These are phyloP conservation scores for Tolypocladium nubicola DNA, from an alignment of 2,329 filamentous ascomycete genomes.

Conservation along the genomic window DNA sequence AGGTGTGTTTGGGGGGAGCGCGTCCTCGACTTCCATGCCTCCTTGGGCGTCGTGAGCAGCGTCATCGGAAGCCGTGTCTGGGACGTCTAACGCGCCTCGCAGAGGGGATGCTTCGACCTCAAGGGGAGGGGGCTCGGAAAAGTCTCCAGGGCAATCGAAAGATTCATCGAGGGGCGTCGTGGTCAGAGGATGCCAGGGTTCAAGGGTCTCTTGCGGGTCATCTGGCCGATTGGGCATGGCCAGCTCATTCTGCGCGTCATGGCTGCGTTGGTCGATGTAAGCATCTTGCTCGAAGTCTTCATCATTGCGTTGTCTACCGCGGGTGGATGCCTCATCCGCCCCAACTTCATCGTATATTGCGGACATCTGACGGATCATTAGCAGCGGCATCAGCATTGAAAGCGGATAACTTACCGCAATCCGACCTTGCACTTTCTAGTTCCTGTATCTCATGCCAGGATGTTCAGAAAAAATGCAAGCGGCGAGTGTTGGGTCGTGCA, in stretches of 20 bases:
- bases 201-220: neutral
- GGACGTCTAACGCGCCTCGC: neutral
- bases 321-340: neutral
- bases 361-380: neutral
- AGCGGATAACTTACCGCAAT: neutral
- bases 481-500: neutral
- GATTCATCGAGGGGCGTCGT: neutral
- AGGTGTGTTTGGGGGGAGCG: too few species aligned
- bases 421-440: neutral
- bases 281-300: neutral
- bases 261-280: neutral
- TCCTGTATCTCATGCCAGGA: neutral
- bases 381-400: neutral
- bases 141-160: neutral
- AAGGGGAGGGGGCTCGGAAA: neutral
- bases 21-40: too few species aligned
- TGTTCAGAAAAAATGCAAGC: neutral
- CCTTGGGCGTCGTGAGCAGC: too few species aligned
- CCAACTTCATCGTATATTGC: neutral
- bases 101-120: neutral
- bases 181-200: neutral
- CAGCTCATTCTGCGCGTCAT: neutral
- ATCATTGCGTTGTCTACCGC: neutral
- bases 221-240: neutral
- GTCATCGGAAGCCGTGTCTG: neutral